Percentiles rank a stretch among this genome's conserved stretches.
These are phyloP conservation scores for Boletus rubescentipes DNA, from an alignment of 768 basidiomycete species.

Conservation along the genomic window DNA sequence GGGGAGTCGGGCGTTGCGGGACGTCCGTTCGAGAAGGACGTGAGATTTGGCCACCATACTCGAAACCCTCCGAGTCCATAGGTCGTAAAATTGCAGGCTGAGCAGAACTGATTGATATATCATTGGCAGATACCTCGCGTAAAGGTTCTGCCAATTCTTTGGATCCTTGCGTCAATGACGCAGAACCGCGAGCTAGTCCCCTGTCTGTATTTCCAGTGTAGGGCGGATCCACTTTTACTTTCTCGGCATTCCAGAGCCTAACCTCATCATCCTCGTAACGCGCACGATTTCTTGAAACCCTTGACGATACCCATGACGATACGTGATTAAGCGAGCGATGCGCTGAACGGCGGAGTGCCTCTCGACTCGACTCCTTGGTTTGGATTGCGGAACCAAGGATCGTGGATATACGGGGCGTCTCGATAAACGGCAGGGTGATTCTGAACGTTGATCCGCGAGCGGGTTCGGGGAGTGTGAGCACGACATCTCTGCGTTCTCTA, in stretches of 20 bases:
- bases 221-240: constrained; percentile 18
- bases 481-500: background rate
- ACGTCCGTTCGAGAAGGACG: background rate
- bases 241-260: constrained; percentile 36
- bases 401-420: constrained; percentile 29
- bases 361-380: constrained; percentile 10
- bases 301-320: constrained; percentile 41
- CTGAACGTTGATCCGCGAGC: constrained; percentile 27
- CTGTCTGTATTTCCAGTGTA: constrained; percentile 1
- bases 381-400: constrained; percentile 3
- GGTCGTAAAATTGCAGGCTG: constrained; percentile 6
- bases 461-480: constrained; percentile 25
- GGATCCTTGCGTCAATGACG: constrained; percentile 4
- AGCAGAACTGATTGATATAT: constrained; percentile 1
- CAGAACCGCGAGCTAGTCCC: background rate
- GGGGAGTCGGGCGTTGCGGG: background rate
- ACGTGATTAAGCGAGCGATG: constrained; percentile 28
- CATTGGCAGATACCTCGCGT: constrained; percentile 5
- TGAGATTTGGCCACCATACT: constrained; percentile 1
- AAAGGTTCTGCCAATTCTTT: constrained; percentile 6
- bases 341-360: constrained; percentile 14
- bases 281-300: constrained; percentile 26
- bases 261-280: constrained; percentile 27
- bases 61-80: constrained; percentile 6
- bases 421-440: constrained; percentile 19